A percentile compares a stretch with the other conserved stretches of the same genome.
phyloP scores from a whole-genome alignment of 495 filamentous ascomycete genomes.

The Hypoxylon cercidicola region DNA sequence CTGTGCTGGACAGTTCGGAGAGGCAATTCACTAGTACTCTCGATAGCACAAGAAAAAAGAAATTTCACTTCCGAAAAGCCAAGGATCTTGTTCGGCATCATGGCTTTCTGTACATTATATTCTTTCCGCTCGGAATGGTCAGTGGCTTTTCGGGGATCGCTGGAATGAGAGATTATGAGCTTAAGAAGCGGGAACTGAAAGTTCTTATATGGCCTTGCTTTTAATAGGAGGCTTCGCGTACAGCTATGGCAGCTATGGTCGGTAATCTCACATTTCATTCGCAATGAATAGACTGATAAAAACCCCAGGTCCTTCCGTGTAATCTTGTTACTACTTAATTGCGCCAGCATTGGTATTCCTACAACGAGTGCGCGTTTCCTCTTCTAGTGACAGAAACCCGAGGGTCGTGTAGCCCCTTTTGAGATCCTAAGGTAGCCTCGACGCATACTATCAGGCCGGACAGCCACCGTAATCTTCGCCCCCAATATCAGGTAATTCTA shows the following conservation, averaged over 20 bases:
- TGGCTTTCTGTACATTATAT: conserved; percentile 40
- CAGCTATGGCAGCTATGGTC: conserved; percentile 9
- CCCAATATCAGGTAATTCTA: too few relatives aligned
- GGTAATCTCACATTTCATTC: conserved; percentile 19
- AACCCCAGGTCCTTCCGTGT: not conserved
- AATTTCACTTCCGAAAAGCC: conserved; percentile 23
- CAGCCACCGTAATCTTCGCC: too few relatives aligned
- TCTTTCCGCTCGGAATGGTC: conserved; percentile 31
- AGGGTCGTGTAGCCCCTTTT: too few relatives aligned
- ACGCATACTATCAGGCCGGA: too few relatives aligned
- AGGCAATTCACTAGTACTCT: conserved; percentile 17
- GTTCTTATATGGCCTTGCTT: not conserved
- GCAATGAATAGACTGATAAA: conserved; percentile 36
- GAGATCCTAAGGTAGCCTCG: too few relatives aligned
- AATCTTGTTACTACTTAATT: not conserved
- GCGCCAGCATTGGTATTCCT: too few relatives aligned
- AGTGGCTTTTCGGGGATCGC: conserved; percentile 15
- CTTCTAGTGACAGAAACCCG: too few relatives aligned
- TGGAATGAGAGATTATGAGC: conserved; percentile 8
- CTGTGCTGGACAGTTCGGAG: conserved; percentile 3
- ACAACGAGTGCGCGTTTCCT: too few relatives aligned
- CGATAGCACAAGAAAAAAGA: conserved; percentile 16
- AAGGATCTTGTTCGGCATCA: conserved; percentile 24
- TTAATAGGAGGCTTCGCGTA: conserved; percentile 16
- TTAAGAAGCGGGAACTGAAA: conserved; percentile 14